Evolutionary conservation across 1,139 yeast genomes (phyloP), one percentile per base, ranked within the genome.

Genomic region (Meyerozyma smithsonii): DNA sequence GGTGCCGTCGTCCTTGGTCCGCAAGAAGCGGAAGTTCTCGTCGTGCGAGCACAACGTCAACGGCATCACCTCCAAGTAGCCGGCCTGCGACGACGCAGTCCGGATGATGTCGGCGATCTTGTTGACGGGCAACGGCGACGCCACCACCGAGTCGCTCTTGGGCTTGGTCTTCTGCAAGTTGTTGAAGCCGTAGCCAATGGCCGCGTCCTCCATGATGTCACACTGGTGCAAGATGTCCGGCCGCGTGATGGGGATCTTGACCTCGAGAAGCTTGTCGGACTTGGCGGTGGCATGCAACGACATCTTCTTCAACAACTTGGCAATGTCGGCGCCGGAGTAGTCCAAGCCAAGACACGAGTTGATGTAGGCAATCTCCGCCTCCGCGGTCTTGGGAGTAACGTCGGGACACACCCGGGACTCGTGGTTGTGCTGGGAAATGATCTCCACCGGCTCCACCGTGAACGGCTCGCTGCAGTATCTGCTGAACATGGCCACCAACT

Each of bases 171-270:
- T 87, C 47, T 75, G 75, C 58, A 94, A 75, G 61, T 87, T 88
- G 66, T 90, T 86, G 73, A 84, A 94, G 44, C 98, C 99, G 60
- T 89, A 94, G 26, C 89, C 95, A 59, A 94, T 84, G 39, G 97
- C 98, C 36, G 90, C 96, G 63, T 94, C 99, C 66, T 94, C 99
- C 96, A 94, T 86, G 51, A 94, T 84, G 65, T 94, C 99, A 74
- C 98, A 92, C 63, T 89, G 96, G 64, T 94, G 99, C 56, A 94
- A 76, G 47, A 94, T 79, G 64, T 94, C 99, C 8, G 97, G 82
- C 69, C 99, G 83, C 36, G 98, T 92, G 53, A 88, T 82, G 50
- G 99, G 98, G 45, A 92, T 78, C 36, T 68, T 61, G 41, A 92
- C 95, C 42, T 84, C 81, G 42, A 90, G 58, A 32, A 77, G 50